Conservation (phyloP, 2,329 filamentous ascomycete species). For the Aspergillus calidoustus region DNA sequence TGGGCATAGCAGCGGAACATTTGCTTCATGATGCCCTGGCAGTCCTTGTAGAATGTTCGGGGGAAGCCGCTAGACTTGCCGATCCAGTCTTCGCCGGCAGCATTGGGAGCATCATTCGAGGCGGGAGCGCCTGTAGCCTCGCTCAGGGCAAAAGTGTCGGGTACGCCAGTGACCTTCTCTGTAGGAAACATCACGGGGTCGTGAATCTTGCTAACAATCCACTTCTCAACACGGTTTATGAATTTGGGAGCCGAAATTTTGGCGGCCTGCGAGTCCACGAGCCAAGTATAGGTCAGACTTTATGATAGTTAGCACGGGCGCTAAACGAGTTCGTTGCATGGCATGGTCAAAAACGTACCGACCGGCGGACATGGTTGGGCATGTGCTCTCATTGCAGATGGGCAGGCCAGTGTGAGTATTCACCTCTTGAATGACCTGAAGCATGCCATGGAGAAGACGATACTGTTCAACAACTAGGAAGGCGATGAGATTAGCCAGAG, state of each 20-base stretch:
- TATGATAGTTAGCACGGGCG: conserved; percentile 22
- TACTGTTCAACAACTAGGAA: conserved; percentile 87
- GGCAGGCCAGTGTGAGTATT: conserved; percentile 74
- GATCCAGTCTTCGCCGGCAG: conserved; percentile 73
- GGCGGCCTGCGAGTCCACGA: conserved; percentile 85
- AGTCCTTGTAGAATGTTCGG: conserved; percentile 83
- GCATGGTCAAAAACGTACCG: conserved; percentile 63
- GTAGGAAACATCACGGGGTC: conserved; percentile 90
- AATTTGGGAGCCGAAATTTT: conserved; percentile 93
- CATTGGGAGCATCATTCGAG: conserved; percentile 61
- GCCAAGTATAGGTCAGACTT: conserved; percentile 95
- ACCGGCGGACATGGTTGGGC: conserved; percentile 93
- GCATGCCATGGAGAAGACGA: conserved; percentile 84
- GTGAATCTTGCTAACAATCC: conserved; percentile 95
- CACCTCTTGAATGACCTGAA: conserved; percentile 83
- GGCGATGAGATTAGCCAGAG: conserved; percentile 1
- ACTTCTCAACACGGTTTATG: conserved; percentile 93
- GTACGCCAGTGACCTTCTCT: conserved; percentile 69
- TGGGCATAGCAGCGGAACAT: conserved; percentile 99
- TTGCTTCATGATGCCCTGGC: conserved; percentile 92
- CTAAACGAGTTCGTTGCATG: background rate
- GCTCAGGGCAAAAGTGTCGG: conserved; percentile 58
- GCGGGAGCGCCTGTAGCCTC: conserved; percentile 57
- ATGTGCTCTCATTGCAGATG: conserved; percentile 82
- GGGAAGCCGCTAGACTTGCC: conserved; percentile 94